Evolutionary conservation across 371 early-diverging fungal species (phyloP).

Genomic region (Mortierella sp.): DNA sequence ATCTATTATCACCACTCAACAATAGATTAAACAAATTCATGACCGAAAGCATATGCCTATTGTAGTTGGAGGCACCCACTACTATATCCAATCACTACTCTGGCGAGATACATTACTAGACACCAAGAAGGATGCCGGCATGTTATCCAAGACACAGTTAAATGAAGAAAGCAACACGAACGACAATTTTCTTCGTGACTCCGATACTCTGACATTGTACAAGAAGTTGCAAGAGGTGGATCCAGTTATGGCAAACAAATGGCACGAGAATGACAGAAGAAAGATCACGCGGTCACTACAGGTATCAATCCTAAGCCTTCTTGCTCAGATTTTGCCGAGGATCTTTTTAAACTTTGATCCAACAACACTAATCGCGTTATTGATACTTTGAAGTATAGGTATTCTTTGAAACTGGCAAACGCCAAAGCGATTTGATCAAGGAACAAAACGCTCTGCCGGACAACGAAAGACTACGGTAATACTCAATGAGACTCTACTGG

Average conservation of each 20-base stretch:
- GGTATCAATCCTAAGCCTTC: constrained; percentile 53
- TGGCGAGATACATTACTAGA: constrained; percentile 81
- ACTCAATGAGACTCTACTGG: background rate
- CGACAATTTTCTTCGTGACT: constrained; percentile 57
- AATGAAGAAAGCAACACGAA: constrained; percentile 33
- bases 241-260: constrained; percentile 89
- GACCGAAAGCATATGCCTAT: constrained; percentile 79
- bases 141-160: constrained; percentile 21
- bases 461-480: constrained; percentile 56
- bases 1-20: background rate
- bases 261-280: constrained; percentile 93
- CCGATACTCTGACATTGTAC: constrained; percentile 66
- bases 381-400: constrained; percentile 62
- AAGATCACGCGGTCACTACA: constrained; percentile 88
- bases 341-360: background rate
- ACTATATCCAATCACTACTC: constrained; percentile 92
- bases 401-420: constrained; percentile 77
- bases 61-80: constrained; percentile 96
- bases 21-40: constrained; percentile 84
- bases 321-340: background rate
- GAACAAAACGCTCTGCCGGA: constrained; percentile 67
- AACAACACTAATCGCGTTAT: background rate
- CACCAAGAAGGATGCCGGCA: constrained; percentile 45
- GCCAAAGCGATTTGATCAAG: constrained; percentile 78
- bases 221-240: constrained; percentile 77